A percentile compares a stretch with the other conserved stretches of the same genome.
These are phyloP conservation scores for Saccharomycopsis oosterbeekiorum DNA, from an alignment of 805 yeast species.

Conservation along the genomic window DNA sequence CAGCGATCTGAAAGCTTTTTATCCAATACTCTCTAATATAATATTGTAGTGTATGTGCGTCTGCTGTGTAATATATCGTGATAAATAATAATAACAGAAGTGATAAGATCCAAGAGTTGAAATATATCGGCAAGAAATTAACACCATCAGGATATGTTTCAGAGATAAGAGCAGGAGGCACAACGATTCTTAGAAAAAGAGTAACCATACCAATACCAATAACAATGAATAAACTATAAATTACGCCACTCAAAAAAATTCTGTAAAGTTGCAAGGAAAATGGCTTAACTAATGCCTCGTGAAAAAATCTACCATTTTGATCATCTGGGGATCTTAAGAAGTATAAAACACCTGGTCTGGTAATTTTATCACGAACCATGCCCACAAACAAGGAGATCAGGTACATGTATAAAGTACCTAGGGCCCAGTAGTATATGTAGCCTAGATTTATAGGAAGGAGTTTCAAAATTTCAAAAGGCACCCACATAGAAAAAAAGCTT, in stretches of 20 bases:
- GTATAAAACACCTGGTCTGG: constrained; percentile 83
- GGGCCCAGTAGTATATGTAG: constrained; percentile 40
- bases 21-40: constrained; percentile 51
- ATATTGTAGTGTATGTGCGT: constrained; percentile 22
- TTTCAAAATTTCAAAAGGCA: background rate
- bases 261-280: constrained; percentile 63
- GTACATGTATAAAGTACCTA: constrained; percentile 83
- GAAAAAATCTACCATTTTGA: constrained; percentile 76
- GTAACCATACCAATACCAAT: constrained; percentile 66
- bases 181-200: constrained; percentile 33
- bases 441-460: background rate
- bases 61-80: constrained; percentile 3
- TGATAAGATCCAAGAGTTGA: background rate
- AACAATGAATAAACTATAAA: constrained; percentile 63
- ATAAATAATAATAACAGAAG: constrained; percentile 9
- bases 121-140: constrained; percentile 20
- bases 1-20: constrained; percentile 42
- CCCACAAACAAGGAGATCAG: constrained; percentile 79
- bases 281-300: constrained; percentile 78
- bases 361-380: constrained; percentile 60
- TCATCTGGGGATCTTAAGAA: constrained; percentile 93
- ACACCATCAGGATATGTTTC: constrained; percentile 19
- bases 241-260: constrained; percentile 59
- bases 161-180: constrained; percentile 24
- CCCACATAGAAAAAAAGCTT: background rate